Percentiles rank a stretch among this genome's conserved stretches.
Conservation (phyloP, 306 rosid genomes). For the Geum urbanum region DNA sequence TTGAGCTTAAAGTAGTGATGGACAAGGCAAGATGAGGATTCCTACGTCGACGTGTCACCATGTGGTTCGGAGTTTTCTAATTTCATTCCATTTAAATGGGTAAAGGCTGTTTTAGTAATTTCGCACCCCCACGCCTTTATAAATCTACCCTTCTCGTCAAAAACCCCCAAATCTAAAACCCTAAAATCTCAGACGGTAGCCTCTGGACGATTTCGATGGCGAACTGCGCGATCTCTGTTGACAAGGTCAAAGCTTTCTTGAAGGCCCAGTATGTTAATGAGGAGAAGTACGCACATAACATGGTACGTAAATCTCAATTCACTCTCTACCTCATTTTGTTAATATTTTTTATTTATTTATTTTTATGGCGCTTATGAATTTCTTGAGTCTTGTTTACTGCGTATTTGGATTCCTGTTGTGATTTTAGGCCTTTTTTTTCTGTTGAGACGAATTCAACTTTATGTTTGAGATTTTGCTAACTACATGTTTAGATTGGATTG, state of each 20-base stretch:
- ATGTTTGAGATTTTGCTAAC: not conserved
- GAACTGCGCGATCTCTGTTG: conserved; percentile 43
- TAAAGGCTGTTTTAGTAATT: conserved; percentile 15
- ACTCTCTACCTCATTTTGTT: not conserved
- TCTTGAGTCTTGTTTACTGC: not conserved
- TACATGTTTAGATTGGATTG: not conserved
- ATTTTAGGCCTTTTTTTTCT: no score
- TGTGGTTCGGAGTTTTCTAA: not conserved
- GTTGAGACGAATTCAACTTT: not conserved
- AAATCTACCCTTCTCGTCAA: not conserved
- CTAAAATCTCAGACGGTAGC: conserved; percentile 7
- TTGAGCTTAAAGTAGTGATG: conserved; percentile 21
- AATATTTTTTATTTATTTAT: not conserved
- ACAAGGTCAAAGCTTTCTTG: conserved; percentile 48
- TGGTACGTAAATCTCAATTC: conserved; percentile 37
- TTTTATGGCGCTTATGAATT: not conserved
- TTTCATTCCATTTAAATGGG: not conserved
- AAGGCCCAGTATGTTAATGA: conserved; percentile 64
- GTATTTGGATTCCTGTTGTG: not conserved
- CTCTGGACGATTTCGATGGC: conserved; percentile 46
- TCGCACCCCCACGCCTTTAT: not conserved
- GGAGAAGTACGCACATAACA: conserved; percentile 75
- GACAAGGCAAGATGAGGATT: conserved; percentile 20
- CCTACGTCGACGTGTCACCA: conserved; percentile 32
- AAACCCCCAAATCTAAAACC: conserved; percentile 40